A percentile compares a stretch with the other conserved stretches of the same genome.
These are phyloP conservation scores for Ogataea nonfermentans DNA, from an alignment of 805 yeast species.

Conservation along the genomic window DNA sequence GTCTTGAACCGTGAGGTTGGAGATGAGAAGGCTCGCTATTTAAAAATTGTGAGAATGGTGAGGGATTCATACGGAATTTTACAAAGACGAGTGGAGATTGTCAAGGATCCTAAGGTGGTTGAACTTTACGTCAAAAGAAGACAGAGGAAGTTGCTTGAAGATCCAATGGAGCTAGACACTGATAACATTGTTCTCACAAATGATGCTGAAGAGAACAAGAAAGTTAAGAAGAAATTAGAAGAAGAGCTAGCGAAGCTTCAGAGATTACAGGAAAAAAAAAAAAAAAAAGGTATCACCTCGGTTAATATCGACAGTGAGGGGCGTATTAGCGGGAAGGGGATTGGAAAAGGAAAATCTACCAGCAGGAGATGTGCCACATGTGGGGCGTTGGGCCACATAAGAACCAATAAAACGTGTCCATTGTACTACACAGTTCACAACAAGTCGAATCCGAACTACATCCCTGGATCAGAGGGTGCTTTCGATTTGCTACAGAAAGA, in stretches of 20 bases:
- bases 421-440: constrained; percentile 55
- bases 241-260: constrained; percentile 81
- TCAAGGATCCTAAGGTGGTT: constrained; percentile 84
- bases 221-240: constrained; percentile 72
- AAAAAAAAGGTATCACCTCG: constrained; percentile 33
- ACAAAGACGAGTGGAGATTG: constrained; percentile 74
- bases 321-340: constrained; percentile 59
- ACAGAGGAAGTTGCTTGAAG: constrained; percentile 34
- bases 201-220: constrained; percentile 78
- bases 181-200: constrained; percentile 75
- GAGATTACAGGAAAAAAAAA: constrained; percentile 60
- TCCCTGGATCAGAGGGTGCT: constrained; percentile 33
- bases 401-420: constrained; percentile 91
- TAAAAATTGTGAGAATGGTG: constrained; percentile 74
- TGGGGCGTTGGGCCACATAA: constrained; percentile 92
- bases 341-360: constrained; percentile 68
- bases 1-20: constrained; percentile 33
- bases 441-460: constrained; percentile 36
- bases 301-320: constrained; percentile 37
- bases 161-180: constrained; percentile 54
- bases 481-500: constrained; percentile 17
- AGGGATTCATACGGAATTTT: constrained; percentile 82
- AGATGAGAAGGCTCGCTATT: constrained; percentile 31
- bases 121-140: constrained; percentile 72
- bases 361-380: constrained; percentile 90